These are phyloP conservation scores for Meredithiella fracta DNA, from an alignment of 2,329 filamentous ascomycete genomes.

Conservation along the genomic window DNA sequence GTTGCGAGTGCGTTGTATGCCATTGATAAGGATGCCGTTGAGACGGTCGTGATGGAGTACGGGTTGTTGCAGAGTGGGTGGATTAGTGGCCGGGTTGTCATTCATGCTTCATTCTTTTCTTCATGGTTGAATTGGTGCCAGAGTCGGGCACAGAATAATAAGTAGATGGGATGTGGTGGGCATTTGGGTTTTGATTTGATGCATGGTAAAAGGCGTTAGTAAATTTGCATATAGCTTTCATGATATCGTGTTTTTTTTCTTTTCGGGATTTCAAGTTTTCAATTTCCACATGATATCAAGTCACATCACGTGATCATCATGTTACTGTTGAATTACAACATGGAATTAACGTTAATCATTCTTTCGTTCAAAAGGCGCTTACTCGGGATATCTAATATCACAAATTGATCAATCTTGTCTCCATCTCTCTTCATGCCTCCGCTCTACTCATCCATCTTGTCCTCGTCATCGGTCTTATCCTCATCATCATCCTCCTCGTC, in stretches of 20 bases:
- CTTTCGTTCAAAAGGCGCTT: background rate
- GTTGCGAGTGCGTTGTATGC: constrained; percentile 45
- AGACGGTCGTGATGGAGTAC: constrained; percentile 47
- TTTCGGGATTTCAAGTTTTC: background rate
- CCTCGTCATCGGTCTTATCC: constrained; percentile 49
- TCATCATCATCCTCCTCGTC: constrained; percentile 35
- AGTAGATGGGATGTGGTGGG: background rate
- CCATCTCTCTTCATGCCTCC: background rate
- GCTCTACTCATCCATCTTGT: constrained; percentile 77
- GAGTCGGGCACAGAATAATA: constrained; percentile 24
- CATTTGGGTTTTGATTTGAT: background rate
- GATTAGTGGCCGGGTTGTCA: constrained; percentile 39
- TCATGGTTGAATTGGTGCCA: constrained; percentile 63
- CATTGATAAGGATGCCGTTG: constrained; percentile 34
- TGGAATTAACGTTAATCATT: background rate
- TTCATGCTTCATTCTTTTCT: constrained; percentile 49
- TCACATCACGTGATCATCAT: background rate
- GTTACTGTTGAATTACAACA: background rate
- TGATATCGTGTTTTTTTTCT: background rate
- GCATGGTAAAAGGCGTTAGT: too few relatives aligned
- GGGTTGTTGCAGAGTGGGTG: constrained; percentile 40
- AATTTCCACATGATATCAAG: background rate
- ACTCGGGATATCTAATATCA: constrained; percentile 1
- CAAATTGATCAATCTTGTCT: background rate
- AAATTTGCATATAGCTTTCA: background rate